Evolutionary conservation across 371 early-diverging fungal genomes (phyloP), one percentile per base, ranked within the genome.

Genomic region (Zopfochytrium polystomum): DNA sequence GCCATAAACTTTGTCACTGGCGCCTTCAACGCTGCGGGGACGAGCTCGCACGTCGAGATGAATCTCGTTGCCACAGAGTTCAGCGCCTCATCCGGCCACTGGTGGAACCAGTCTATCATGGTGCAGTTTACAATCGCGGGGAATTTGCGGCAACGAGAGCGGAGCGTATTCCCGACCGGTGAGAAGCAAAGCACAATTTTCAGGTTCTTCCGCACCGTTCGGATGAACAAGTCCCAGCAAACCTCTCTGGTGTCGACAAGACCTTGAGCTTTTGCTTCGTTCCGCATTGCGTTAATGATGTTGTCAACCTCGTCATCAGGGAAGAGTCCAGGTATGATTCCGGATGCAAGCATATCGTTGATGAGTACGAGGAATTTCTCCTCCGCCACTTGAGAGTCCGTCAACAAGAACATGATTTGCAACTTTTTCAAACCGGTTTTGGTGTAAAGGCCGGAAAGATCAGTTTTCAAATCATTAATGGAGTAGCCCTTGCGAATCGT

Each of bases 101-200:
- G 67, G 9, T 68, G 81, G 68, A 84, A 82, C 84, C 84, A 84
- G 55, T 82, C 83, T 77, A 84, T 81, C n/a, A 81, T 84, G 66
- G 81, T 80, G 6, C 83, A 82, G 35, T 72, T 74, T 52, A 84
- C 73, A 32, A 84, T 61, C 38, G 81, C 84, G 2, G 84, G 84
- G 72, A 84, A 84, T 61, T 84, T 84, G 32, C 82, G 73, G 13
- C 81, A 72, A 15, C 84, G 78, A 50, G 80, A 80, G 22, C 84
- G 65, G 72, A 84, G 82, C 64, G 81, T 82, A 52, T 82, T 81
- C 15, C 83, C 83, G 20, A 84, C 83, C 23, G 84, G 84, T 15
- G 84, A 84, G 68, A 84, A 84, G 60, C 83, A 84, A 3, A 84
- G 75, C 32, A 81, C 81, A 30, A 84, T 79, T 54, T 84, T 82